These are phyloP conservation scores for Scheffersomyces titani DNA, from an alignment of 1,139 yeast species.

Conservation along the genomic window DNA sequence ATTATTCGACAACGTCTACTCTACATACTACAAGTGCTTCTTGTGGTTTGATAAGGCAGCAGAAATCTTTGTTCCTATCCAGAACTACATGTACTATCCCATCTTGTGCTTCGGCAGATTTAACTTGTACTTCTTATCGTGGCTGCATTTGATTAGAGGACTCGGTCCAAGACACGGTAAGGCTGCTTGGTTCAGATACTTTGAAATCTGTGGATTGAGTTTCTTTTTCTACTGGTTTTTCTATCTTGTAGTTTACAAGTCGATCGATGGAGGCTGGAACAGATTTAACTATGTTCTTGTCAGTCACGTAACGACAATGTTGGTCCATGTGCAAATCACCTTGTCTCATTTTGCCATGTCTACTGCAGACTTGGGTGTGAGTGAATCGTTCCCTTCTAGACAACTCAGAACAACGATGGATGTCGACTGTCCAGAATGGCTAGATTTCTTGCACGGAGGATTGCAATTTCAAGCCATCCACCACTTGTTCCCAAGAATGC, in stretches of 20 bases:
- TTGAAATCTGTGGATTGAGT: conserved; percentile 68
- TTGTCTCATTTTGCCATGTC: conserved; percentile 93
- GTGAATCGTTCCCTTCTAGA: conserved; percentile 79
- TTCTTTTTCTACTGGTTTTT: conserved; percentile 81
- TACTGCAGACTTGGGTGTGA: conserved; percentile 78
- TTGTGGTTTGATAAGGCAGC: conserved; percentile 72
- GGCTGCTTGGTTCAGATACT: conserved; percentile 85
- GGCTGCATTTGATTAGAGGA: conserved; percentile 72
- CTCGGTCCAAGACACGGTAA: conserved; percentile 75
- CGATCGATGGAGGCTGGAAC: conserved; percentile 52
- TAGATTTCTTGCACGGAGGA: conserved; percentile 90
- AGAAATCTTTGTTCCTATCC: conserved; percentile 56
- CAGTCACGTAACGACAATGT: conserved; percentile 80
- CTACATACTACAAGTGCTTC: conserved; percentile 73
- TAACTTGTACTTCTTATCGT: conserved; percentile 77
- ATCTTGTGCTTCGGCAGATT: conserved; percentile 82
- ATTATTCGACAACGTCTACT: conserved; percentile 65
- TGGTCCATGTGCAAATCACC: conserved; percentile 90
- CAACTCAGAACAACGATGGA: conserved; percentile 93
- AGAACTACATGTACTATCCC: conserved; percentile 74
- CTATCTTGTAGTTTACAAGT: conserved; percentile 57
- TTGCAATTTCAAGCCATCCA: conserved; percentile 90
- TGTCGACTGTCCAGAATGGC: conserved; percentile 91
- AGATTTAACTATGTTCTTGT: conserved; percentile 64
- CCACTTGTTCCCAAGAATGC: conserved; percentile 86